Evolutionary conservation across 2,329 filamentous ascomycete species (phyloP).

Genomic region (Diaporthe vexans): DNA sequence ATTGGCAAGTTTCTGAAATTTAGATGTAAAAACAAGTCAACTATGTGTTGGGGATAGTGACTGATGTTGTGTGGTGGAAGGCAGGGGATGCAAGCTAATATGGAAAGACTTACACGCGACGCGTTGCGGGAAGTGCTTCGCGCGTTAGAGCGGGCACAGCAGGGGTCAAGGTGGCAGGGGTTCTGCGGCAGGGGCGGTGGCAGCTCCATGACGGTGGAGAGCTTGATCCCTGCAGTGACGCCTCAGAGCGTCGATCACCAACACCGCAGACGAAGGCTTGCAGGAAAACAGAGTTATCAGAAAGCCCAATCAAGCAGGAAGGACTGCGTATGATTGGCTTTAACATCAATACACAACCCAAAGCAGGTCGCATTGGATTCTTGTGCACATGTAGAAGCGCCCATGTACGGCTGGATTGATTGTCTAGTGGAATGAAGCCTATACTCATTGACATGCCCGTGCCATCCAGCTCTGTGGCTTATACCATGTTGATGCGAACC

Average conservation of each 20-base stretch:
- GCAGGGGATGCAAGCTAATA: slow-evolving; percentile 27
- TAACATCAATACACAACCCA: too few relatives aligned
- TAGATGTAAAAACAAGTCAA: not conserved
- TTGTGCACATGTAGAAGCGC: not conserved
- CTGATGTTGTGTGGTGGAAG: slow-evolving; percentile 7
- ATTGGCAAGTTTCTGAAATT: not conserved
- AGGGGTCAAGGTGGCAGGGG: not conserved
- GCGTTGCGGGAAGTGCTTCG: slow-evolving; percentile 17
- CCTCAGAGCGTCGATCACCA: not conserved
- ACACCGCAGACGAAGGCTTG: too few relatives aligned
- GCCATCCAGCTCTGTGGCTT: not conserved
- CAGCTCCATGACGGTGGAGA: slow-evolving; percentile 21
- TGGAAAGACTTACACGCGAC: slow-evolving; percentile 30
- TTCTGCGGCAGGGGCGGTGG: not conserved
- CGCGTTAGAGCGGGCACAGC: slow-evolving; percentile 10
- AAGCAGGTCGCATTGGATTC: not conserved
- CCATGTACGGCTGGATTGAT: not conserved
- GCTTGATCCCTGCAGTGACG: not conserved
- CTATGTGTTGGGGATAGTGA: not conserved
- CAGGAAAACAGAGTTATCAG: too few relatives aligned
- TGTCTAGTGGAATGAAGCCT: not conserved
- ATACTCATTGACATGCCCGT: not conserved
- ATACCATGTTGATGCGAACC: not conserved
- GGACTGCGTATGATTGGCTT: not conserved
- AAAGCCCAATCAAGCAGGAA: not conserved